Evolutionary conservation across 106 monocot genomes (phyloP), one percentile per base, ranked within the genome.

Genomic region (Apostasia ramifera): DNA sequence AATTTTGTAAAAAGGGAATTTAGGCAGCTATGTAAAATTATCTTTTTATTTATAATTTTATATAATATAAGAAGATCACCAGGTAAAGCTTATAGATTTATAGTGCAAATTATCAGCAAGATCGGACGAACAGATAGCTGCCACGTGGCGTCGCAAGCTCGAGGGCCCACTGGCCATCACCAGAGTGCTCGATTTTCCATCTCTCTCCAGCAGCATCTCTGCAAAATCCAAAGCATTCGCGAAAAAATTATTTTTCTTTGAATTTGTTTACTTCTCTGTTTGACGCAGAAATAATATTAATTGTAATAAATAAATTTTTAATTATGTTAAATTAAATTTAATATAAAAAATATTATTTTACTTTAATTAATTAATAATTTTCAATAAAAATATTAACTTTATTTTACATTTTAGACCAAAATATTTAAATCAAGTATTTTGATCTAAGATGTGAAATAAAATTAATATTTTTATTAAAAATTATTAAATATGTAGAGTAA

Each of bases 21-120:
- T 26, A 26, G 26, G 26, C 26, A 26, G 26, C 26, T 26, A 26
- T 26, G 66, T 7, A 49, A 5, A 7, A 6, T 3, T 2, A 53
- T 52, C 10, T 50, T 15, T 47, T 10, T 53, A 10, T 40, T 68
- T n/a, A n/a, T n/a, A n/a, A n/a, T n/a, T n/a, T n/a, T n/a, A n/a
- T n/a, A n/a, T n/a, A n/a, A n/a, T n/a, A n/a, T 52, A 40, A 68
- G 49, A 59, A 43, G 47, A 77, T 88, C 81, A 93, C 92, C 88
- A 88, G 47, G 49, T 86, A 50, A 93, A 93, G 85, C 90, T 94
- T 38, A 87, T 68, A 8, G 87, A 83, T 53, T 90, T 76, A 59
- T 79, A 94, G 50, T 94, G 84, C 48, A 94, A 76, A 52, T 90
- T 90, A 2, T 76, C 55, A 0, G 71, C 76, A 26, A 77, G 42